Percentiles rank a stretch among this genome's conserved stretches.
These are phyloP conservation scores for Cetraspora pellucida DNA, from an alignment of 192 early-diverging fungal species.

Conservation along the genomic window DNA sequence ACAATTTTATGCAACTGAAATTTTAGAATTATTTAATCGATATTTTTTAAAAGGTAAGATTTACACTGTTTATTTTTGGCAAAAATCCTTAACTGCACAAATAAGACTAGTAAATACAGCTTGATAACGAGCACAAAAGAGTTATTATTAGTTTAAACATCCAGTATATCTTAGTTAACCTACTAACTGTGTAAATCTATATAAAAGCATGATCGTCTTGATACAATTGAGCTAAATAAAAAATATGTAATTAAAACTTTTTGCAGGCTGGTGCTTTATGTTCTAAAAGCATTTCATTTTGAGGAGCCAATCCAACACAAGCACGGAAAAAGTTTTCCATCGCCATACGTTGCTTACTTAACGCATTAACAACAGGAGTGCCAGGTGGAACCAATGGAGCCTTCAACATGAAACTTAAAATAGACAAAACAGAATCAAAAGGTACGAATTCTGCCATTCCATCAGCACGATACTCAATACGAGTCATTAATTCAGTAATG, in stretches of 20 bases:
- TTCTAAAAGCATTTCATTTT: constrained; percentile 98
- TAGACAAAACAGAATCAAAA: constrained; percentile 95
- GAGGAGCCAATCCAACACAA: constrained; percentile 91
- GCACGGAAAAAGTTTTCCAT: constrained; percentile 99
- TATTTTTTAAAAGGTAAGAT: no score
- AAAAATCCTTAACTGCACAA: no score
- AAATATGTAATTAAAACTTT: neutral
- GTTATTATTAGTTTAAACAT: no score
- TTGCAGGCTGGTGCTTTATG: constrained; percentile 59
- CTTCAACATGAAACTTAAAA: constrained; percentile 94
- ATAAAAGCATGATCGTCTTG: no score
- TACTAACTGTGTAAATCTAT: no score
- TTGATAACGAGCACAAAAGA: no score
- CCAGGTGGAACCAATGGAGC: constrained; percentile 91
- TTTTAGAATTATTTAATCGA: no score
- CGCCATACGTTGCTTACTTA: constrained; percentile 91
- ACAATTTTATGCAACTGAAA: no score
- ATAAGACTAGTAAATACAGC: no score
- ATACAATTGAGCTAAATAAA: neutral
- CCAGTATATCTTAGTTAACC: no score
- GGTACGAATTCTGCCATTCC: constrained; percentile 74
- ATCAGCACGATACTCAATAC: constrained; percentile 85
- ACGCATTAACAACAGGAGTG: constrained; percentile 95
- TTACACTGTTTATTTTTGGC: no score
- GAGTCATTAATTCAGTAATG: constrained; percentile 96